These are phyloP conservation scores for Priceomyces castillae DNA, from an alignment of 805 yeast genomes.

Conservation along the genomic window DNA sequence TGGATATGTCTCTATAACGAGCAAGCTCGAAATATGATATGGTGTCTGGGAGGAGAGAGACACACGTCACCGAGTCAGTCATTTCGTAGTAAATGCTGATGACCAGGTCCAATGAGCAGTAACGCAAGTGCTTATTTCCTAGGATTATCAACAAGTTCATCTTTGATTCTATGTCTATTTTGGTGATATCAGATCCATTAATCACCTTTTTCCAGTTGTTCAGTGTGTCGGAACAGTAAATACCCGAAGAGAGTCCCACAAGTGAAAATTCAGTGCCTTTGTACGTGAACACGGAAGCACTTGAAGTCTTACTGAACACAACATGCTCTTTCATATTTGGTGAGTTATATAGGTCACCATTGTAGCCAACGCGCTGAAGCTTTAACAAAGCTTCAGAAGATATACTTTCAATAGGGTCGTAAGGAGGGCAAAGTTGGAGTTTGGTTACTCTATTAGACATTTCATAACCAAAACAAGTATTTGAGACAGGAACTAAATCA, in stretches of 20 bases:
- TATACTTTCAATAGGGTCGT: conserved; percentile 48
- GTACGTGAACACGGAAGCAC: conserved; percentile 45
- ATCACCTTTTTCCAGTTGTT: conserved; percentile 60
- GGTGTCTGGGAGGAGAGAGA: conserved; percentile 47
- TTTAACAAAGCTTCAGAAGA: conserved; percentile 20
- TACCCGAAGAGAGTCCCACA: conserved; percentile 63
- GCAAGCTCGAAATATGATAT: conserved; percentile 65
- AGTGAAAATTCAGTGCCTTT: conserved; percentile 47
- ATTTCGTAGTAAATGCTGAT: conserved; percentile 54
- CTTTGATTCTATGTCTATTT: conserved; percentile 58
- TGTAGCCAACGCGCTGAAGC: conserved; percentile 21
- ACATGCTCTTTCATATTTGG: conserved; percentile 19
- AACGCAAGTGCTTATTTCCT: conserved; percentile 56
- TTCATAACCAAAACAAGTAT: conserved; percentile 64
- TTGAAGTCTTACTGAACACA: conserved; percentile 37
- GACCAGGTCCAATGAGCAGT: conserved; percentile 62
- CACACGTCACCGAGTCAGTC: conserved; percentile 42
- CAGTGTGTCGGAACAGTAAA: conserved; percentile 49
- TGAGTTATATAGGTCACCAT: conserved; percentile 24
- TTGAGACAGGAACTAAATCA: conserved; percentile 50
- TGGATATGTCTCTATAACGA: conserved; percentile 57
- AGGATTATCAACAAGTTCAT: conserved; percentile 56
- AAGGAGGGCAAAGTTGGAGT: conserved; percentile 50
- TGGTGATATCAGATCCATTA: conserved; percentile 50
- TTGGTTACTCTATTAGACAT: conserved; percentile 47